Evolutionary conservation across 176 grass and related monocot species (phyloP).

Genomic region (Bromus sterilis): DNA sequence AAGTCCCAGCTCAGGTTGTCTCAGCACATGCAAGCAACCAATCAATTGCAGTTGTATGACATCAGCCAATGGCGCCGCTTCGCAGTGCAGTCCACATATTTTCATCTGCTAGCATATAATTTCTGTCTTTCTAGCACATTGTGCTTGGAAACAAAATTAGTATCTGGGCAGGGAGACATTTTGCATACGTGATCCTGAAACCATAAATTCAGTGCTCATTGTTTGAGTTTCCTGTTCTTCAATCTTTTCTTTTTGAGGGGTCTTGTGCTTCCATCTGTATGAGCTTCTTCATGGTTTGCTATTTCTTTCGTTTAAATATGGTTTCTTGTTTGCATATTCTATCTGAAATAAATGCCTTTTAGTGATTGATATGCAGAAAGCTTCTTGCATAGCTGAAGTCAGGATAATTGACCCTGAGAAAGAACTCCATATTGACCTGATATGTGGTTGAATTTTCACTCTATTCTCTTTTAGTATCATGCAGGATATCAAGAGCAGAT

Average conservation of each 20-base stretch:
- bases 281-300: background rate
- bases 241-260: background rate
- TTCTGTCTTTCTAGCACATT: background rate
- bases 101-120: background rate
- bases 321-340: background rate
- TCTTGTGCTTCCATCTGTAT: background rate
- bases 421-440: background rate
- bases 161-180: background rate
- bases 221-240: background rate
- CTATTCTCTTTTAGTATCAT: slow-evolving; percentile 75
- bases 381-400: background rate
- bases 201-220: background rate
- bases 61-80: too few species aligned
- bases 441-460: slow-evolving; percentile 10
- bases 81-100: too few species aligned
- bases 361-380: background rate
- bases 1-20: too few species aligned
- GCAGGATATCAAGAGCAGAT: slow-evolving; percentile 96
- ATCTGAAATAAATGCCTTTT: background rate
- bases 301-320: background rate
- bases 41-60: too few species aligned
- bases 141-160: background rate
- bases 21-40: too few species aligned
- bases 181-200: background rate
- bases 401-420: background rate